Evolutionary conservation across 2,329 filamentous ascomycete genomes (phyloP), one percentile per base, ranked within the genome.

Genomic region (Sporothrix pallida): DNA sequence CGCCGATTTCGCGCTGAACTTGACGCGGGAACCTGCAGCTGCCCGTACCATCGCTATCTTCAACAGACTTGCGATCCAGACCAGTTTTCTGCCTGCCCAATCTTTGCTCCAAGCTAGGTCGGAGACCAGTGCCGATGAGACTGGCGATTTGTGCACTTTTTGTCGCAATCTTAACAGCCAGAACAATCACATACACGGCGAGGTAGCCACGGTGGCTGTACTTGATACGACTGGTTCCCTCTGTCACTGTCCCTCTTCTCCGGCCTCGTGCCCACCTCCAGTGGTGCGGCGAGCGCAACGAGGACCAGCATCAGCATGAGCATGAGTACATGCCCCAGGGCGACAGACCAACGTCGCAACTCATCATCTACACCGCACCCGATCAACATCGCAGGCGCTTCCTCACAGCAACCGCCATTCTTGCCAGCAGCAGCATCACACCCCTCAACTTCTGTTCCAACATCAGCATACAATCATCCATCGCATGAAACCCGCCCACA

Each of bases 321-420:
- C 50, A 50, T 67, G 56, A 62, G 48, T 31, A 37, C 65, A 60
- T 58, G 56, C 48, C 72, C 74, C 13, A 69, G 69, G 74, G 69
- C 69, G 60, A 37, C 71, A 75, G 68, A 65, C 2, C 56, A 62
- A 37, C 37, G 63, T 54, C 63, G 68, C 46, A 63, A 70, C 48
- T 23, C 74, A 9, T 73, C 71, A 17, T 54, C 58, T 8, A 50
- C 44, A 52, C 50, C 46, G 37, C 48, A 15, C 54, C 23, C 46
- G 23, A 52, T 50, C n/a, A 37, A 42, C 23, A 54, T 56, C 13
- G n/a, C 72, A 37, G 60, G 67, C 73, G 76, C 74, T 76, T 72
- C 78, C 76, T 75, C 71, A 71, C 74, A 78, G 74, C 78, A 78
- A 75, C 78, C 78, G 77, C 74, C 69, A 70, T 76, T 74, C 63